A percentile compares a stretch with the other conserved stretches of the same genome.
Conservation (phyloP, 352 stramenopile genomes). For the Pythium pyrilobum region DNA sequence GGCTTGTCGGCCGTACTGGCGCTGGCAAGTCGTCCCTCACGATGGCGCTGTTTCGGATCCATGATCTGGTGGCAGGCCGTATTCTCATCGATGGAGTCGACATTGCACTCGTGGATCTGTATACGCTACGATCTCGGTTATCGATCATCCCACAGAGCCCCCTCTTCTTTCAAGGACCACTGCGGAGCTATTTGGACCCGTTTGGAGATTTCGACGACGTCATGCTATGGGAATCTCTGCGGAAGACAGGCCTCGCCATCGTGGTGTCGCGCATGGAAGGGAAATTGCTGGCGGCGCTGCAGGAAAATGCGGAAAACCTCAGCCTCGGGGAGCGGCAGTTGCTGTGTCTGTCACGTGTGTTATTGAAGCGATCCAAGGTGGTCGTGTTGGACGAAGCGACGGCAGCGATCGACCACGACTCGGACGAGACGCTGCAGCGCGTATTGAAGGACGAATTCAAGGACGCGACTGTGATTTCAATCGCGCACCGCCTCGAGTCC, state of each 20-base stretch:
- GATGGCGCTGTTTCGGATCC: constrained; percentile 14
- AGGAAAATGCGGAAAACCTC: constrained; percentile 79
- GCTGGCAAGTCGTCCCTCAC: constrained; percentile 11
- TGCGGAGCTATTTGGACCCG: constrained; percentile 70
- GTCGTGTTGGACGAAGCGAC: constrained; percentile 42
- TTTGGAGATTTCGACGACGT: constrained; percentile 62
- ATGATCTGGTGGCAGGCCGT: constrained; percentile 8
- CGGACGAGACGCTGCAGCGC: constrained; percentile 46
- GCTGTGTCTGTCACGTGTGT: constrained; percentile 22
- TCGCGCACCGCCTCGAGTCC: constrained; percentile 90
- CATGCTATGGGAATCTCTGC: constrained; percentile 59
- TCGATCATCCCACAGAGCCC: constrained; percentile 21
- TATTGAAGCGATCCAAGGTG: constrained; percentile 22
- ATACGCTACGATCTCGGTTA: constrained; percentile 9
- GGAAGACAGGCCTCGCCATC: constrained; percentile 8
- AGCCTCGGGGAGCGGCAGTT: constrained; percentile 48
- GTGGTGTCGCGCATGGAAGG: constrained; percentile 6
- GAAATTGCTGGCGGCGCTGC: constrained; percentile 37
- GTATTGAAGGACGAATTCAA: constrained; percentile 82
- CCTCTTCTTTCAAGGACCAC: constrained; percentile 16
- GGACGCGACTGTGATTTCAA: constrained; percentile 86
- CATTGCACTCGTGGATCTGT: constrained; percentile 12
- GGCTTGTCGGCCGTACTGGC: constrained; percentile 71
- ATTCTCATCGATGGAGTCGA: constrained; percentile 27
- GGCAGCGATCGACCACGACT: constrained; percentile 27